phyloP scores from a whole-genome alignment of 441 rosid species.

The Adansonia gregorii region DNA sequence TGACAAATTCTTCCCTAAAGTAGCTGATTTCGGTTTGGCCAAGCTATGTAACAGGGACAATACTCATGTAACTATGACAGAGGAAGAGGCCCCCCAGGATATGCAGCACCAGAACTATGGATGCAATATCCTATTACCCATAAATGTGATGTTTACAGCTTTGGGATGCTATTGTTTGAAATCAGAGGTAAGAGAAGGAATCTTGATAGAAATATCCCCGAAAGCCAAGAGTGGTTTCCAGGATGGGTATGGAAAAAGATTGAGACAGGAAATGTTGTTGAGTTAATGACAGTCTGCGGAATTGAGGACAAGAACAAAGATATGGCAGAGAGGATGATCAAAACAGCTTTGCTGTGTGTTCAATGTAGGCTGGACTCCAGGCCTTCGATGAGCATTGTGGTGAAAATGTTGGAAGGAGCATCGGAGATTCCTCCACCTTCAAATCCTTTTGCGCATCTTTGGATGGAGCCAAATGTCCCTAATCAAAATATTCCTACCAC shows the following conservation, averaged over 20 bases:
- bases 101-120: conserved; percentile 28
- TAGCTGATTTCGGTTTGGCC: conserved; percentile 24
- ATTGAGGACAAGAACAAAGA: conserved; percentile 13
- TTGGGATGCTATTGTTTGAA: conserved; percentile 29
- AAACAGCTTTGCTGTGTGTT: conserved; percentile 29
- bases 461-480: neutral
- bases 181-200: conserved; percentile 28
- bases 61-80: conserved; percentile 25
- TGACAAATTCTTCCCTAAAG: conserved; percentile 15
- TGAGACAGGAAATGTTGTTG: neutral
- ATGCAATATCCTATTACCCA: conserved; percentile 25
- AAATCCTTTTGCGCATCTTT: neutral
- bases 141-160: conserved; percentile 30
- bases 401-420: conserved; percentile 23
- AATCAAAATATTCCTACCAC: neutral
- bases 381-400: conserved; percentile 20
- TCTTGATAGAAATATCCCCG: conserved; percentile 13
- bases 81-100: conserved; percentile 29
- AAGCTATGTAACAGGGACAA: conserved; percentile 28
- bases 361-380: conserved; percentile 25
- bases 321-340: conserved; percentile 27
- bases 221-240: conserved; percentile 28
- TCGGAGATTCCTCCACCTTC: neutral
- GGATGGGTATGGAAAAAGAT: conserved; percentile 2
- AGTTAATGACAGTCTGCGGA: neutral